phyloP scores from a whole-genome alignment of 202 grass and related monocot genomes.

The Zizania palustris region DNA sequence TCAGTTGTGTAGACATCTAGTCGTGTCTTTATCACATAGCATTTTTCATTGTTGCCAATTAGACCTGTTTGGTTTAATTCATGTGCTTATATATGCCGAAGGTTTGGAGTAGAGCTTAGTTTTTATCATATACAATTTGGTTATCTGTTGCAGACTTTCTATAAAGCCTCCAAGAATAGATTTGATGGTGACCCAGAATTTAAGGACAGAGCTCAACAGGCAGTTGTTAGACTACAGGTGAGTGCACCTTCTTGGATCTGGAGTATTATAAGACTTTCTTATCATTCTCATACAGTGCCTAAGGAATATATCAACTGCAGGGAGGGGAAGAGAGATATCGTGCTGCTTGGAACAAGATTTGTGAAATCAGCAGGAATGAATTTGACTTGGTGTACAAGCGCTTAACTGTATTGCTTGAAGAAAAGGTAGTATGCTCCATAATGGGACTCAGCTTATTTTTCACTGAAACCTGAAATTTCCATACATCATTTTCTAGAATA shows the following conservation, averaged over 20 bases:
- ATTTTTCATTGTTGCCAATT: constrained; percentile 8
- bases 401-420: constrained; percentile 72
- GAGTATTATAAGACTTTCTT: constrained; percentile 16
- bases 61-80: neutral
- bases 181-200: constrained; percentile 84
- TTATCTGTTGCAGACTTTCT: constrained; percentile 70
- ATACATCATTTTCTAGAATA: neutral
- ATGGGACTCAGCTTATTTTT: neutral
- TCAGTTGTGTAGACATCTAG: constrained; percentile 2
- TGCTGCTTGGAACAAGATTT: constrained; percentile 92
- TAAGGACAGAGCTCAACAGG: constrained; percentile 83
- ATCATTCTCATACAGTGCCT: constrained; percentile 21
- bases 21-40: neutral
- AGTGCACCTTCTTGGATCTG: constrained; percentile 26
- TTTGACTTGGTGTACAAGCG: constrained; percentile 84
- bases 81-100: neutral
- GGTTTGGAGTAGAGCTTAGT: neutral
- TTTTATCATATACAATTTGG: constrained; percentile 24
- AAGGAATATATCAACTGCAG: constrained; percentile 48
- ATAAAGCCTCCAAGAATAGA: constrained; percentile 85
- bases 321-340: constrained; percentile 79
- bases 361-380: constrained; percentile 86
- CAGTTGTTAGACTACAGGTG: constrained; percentile 88
- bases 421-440: constrained; percentile 63
- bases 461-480: constrained; percentile 3